Evolutionary conservation across 306 rosid species (phyloP).

Genomic region (Prunus salicina): DNA sequence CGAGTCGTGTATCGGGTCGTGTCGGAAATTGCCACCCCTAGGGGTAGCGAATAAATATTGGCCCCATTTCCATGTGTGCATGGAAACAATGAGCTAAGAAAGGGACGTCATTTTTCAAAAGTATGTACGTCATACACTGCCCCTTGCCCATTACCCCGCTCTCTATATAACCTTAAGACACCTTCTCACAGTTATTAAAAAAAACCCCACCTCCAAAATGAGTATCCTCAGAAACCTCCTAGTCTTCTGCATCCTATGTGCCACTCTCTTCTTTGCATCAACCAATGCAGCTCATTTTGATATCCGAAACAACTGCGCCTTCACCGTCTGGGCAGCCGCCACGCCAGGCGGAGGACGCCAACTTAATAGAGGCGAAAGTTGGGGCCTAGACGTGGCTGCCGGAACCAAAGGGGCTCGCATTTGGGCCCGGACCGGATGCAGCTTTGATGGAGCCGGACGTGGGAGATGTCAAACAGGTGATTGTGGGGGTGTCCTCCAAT

Average conservation of each 20-base stretch:
- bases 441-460: constrained; percentile 15
- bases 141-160: not conserved
- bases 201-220: not conserved
- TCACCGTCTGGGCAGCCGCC: constrained; percentile 27
- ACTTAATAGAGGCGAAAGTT: constrained; percentile 5
- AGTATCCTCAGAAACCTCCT: constrained; percentile 47
- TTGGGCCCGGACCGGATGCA: constrained; percentile 26
- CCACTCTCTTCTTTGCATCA: constrained; percentile 19
- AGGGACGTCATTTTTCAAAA: no score
- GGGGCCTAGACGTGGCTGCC: constrained; percentile 10
- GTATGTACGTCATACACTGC: no score
- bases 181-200: not conserved
- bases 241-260: constrained; percentile 35
- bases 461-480: constrained; percentile 31
- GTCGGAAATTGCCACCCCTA: no score
- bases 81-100: no score
- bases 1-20: no score
- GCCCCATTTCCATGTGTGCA: no score
- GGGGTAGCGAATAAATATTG: no score
- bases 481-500: constrained; percentile 25
- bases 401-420: constrained; percentile 22
- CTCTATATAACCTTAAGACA: not conserved
- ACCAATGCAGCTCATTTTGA: constrained; percentile 15
- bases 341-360: constrained; percentile 23
- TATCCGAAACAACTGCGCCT: constrained; percentile 14